Conservation (phyloP, 805 yeast species). For the Pichia ethanolica region DNA sequence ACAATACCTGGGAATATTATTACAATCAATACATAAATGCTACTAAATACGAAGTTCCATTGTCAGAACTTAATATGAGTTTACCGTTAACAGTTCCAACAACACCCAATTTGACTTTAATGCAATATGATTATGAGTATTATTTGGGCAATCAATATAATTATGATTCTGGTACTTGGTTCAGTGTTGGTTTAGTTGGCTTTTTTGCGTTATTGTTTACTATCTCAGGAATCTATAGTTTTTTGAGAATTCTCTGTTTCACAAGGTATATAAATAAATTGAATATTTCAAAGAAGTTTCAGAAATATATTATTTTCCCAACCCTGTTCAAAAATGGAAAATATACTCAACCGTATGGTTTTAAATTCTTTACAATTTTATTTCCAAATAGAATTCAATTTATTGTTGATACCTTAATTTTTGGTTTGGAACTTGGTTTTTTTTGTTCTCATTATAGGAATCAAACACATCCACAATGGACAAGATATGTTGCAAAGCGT, state of each 20-base stretch:
- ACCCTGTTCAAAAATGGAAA: constrained; percentile 25
- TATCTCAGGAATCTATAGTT: constrained; percentile 28
- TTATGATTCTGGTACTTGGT: constrained; percentile 15
- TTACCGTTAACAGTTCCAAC: too few relatives aligned
- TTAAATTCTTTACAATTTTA: constrained; percentile 9
- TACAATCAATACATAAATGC: constrained; percentile 25
- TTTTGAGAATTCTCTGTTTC: constrained; percentile 22
- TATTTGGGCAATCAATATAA: background rate
- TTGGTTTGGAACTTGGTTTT: too few relatives aligned
- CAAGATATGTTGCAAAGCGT: constrained; percentile 16
- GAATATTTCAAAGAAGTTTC: constrained; percentile 16
- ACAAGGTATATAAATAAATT: constrained; percentile 19
- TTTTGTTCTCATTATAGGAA: too few relatives aligned
- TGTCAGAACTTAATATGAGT: background rate
- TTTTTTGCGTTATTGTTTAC: constrained; percentile 35
- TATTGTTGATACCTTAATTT: constrained; percentile 5
- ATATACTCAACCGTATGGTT: constrained; percentile 12
- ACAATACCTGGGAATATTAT: too few relatives aligned
- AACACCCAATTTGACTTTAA: background rate
- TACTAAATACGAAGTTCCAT: constrained; percentile 10
- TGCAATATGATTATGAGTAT: constrained; percentile 11
- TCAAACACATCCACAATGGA: constrained; percentile 16
- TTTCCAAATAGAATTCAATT: constrained; percentile 8
- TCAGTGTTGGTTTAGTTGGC: constrained; percentile 29
- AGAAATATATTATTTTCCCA: constrained; percentile 32